Base-by-base conservation (phyloP, 768 basidiomycete genomes). In the Podaxis sp. region DNA sequence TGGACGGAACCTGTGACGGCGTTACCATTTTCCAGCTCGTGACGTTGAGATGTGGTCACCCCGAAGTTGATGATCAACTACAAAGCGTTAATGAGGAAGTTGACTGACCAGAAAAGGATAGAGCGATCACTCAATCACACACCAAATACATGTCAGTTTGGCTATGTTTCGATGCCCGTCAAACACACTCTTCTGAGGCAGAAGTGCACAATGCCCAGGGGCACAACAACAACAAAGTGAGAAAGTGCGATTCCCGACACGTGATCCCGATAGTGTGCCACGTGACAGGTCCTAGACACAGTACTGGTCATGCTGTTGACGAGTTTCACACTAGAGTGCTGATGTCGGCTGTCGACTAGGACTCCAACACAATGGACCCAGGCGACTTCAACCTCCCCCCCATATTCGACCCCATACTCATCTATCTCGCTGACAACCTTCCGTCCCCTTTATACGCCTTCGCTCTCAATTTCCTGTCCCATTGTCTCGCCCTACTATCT, bases 371-470 rank as follows among this genome's bases (percentile, higher is more conserved):
- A 32, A 70, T 73, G 64, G 63, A 57, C 50, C 57, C 70, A 32
- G 65, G 62, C 50, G 68, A 75, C 67, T 59, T 71, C 25, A 70
- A 71, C 21, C 67, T 85, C 27, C 82, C 82, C n/a, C 74, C 71
- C 23, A 69, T 85, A 55, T 69, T 90, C 59, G 79, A 82, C 61
- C 80, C 82, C 14, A 36, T 85, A 1, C 77, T 91, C 40, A 69
- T 79, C 5, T 86, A 79, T 67, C 72, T 91, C 25, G 72, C 79
- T 21, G 79, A 81, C 7, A 72, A 67, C 46, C 76, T 91, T 1
- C 88, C 90, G 9, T 71, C 77, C 5, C 80, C 83, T 5, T 66
- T 87, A 10, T 88, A 83, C 69, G 76, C 76, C 14, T 68, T 87
- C 28, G 63, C 85, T 53, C 66, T 83, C 56, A 78, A 76, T 10